Evolutionary conservation across 495 filamentous ascomycete genomes (phyloP).

Genomic region (Rostrohypoxylon terebratum): DNA sequence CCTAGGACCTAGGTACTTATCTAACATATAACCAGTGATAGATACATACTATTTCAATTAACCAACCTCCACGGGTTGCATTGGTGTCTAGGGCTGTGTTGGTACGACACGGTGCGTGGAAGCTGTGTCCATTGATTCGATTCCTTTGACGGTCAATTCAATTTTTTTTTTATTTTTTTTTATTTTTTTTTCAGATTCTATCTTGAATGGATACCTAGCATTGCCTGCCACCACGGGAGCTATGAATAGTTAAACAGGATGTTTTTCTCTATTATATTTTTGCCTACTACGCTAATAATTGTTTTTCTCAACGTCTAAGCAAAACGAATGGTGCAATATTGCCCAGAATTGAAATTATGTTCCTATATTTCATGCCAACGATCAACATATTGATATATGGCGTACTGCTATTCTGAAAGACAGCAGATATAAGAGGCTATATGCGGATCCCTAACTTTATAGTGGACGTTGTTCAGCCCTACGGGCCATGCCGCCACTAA

Average conservation of each 20-base stretch:
- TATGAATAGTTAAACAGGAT: too few relatives aligned
- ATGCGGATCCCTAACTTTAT: not conserved
- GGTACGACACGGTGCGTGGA: not conserved
- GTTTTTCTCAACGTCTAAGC: too few relatives aligned
- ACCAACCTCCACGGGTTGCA: too few relatives aligned
- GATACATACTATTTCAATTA: not conserved
- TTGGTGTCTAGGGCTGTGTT: not conserved
- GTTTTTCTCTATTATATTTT: too few relatives aligned
- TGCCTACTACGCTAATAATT: too few relatives aligned
- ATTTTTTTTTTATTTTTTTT: not conserved
- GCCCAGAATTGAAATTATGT: not conserved
- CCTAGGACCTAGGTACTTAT: too few relatives aligned
- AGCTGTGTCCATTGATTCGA: not conserved
- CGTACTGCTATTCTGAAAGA: not conserved
- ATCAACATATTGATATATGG: not conserved
- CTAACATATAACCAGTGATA: not conserved
- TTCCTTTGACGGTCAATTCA: not conserved
- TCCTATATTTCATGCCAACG: too few relatives aligned
- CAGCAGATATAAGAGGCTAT: not conserved
- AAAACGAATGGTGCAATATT: not conserved
- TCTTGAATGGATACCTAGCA: not conserved
- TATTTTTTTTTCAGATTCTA: not conserved
- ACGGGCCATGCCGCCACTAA: slow-evolving; percentile 14
- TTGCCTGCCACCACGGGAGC: too few relatives aligned
- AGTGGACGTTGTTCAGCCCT: slow-evolving; percentile 29